Conservation (phyloP, 257 asterid genomes). For the Scutellaria barbata region DNA sequence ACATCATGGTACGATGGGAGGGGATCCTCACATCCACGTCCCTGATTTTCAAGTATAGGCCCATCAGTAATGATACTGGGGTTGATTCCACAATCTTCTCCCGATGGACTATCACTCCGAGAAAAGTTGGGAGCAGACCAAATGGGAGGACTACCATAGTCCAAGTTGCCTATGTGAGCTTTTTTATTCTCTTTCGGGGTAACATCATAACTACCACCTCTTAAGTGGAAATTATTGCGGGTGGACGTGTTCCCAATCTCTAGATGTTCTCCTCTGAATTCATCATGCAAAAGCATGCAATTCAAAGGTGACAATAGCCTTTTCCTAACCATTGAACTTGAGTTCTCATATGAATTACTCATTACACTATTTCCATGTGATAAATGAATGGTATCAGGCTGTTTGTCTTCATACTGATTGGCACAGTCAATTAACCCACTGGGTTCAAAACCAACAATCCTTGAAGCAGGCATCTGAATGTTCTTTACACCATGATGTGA, state of each 20-base stretch:
- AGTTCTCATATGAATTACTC: constrained; percentile 43
- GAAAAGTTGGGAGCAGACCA: constrained; percentile 42
- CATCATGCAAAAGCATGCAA: constrained; percentile 52
- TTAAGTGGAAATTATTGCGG: constrained; percentile 35
- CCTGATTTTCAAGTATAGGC: constrained; percentile 49
- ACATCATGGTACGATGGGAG: constrained; percentile 42
- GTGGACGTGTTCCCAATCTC: constrained; percentile 48
- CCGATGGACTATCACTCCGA: constrained; percentile 38
- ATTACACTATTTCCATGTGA: constrained; percentile 35
- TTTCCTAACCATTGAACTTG: constrained; percentile 61
- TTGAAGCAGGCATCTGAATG: constrained; percentile 64
- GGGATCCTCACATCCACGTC: constrained; percentile 26
- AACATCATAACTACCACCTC: constrained; percentile 36
- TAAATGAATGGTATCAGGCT: constrained; percentile 35
- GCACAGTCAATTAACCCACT: constrained; percentile 34
- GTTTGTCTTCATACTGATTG: constrained; percentile 42
- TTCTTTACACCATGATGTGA: constrained; percentile 50
- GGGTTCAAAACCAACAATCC: constrained; percentile 83
- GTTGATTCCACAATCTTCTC: constrained; percentile 44
- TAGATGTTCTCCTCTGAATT: constrained; percentile 52
- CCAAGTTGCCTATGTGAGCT: constrained; percentile 57
- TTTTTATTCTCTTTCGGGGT: constrained; percentile 61
- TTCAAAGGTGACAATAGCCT: constrained; percentile 72
- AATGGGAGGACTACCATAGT: constrained; percentile 39
- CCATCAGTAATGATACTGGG: constrained; percentile 55